Evolutionary conservation across 306 rosid species (phyloP).

Genomic region (Abrus pulchellus): DNA sequence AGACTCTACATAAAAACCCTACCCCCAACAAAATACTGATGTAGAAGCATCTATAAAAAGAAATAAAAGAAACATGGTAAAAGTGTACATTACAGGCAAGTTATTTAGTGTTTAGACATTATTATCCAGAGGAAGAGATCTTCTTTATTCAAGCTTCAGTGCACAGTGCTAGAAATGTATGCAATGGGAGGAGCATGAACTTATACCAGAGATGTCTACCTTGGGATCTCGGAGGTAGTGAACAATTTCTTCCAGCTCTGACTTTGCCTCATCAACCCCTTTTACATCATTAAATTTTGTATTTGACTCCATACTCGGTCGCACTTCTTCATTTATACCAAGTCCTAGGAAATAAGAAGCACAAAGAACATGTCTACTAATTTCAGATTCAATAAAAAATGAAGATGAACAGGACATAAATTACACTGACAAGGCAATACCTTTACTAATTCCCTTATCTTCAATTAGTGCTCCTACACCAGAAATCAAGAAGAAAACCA

Average conservation of each 20-base stretch:
- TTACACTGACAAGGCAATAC: constrained; percentile 54
- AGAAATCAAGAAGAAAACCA: constrained; percentile 76
- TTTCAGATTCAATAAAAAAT: constrained; percentile 24
- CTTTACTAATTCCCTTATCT: constrained; percentile 89
- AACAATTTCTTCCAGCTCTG: constrained; percentile 93
- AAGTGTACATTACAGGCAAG: background rate
- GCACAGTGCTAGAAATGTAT: background rate
- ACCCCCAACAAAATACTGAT: background rate
- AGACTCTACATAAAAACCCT: too few relatives aligned
- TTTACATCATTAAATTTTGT: constrained; percentile 85
- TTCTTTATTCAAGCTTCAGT: background rate
- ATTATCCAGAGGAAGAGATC: background rate
- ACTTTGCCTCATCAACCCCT: constrained; percentile 94
- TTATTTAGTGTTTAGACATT: background rate
- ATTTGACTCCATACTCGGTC: constrained; percentile 78
- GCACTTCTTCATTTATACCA: constrained; percentile 73
- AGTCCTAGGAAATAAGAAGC: constrained; percentile 59
- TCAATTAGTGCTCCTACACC: constrained; percentile 87
- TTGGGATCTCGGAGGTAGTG: constrained; percentile 92
- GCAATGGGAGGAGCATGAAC: background rate
- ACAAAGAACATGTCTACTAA: constrained; percentile 6
- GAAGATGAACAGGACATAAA: constrained; percentile 4
- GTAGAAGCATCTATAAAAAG: background rate
- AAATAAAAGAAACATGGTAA: background rate
- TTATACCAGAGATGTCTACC: constrained; percentile 53